phyloP scores from a whole-genome alignment of 192 early-diverging fungal genomes.

The Chytriomyces confervae region DNA sequence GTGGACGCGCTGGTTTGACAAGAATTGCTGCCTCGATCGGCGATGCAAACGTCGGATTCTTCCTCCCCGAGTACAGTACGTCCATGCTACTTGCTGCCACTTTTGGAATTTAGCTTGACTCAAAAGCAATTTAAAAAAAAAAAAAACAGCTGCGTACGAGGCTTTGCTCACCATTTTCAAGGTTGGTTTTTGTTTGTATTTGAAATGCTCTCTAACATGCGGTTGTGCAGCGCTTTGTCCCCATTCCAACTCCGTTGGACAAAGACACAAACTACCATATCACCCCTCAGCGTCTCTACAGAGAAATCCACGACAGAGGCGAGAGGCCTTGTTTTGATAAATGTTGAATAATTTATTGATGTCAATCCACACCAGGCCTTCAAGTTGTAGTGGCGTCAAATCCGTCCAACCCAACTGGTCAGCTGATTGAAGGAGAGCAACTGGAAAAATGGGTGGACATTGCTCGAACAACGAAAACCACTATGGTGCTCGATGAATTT shows the following conservation, averaged over 20 bases:
- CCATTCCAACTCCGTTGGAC: constrained; percentile 59
- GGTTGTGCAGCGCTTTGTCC: constrained; percentile 51
- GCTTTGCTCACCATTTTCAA: constrained; percentile 29
- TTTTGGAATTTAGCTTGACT: background rate
- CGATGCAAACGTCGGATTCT: constrained; percentile 61
- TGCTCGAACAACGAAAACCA: constrained; percentile 49
- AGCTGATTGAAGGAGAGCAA: constrained; percentile 53
- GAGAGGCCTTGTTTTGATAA: background rate
- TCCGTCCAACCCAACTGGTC: constrained; percentile 62
- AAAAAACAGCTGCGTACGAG: constrained; percentile 46
- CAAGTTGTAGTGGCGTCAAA: constrained; percentile 58
- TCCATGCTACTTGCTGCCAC: background rate
- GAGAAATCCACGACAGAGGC: constrained; percentile 51
- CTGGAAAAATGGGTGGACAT: constrained; percentile 47
- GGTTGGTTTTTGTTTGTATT: background rate
- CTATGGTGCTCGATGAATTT: constrained; percentile 62
- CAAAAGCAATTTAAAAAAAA: constrained; percentile 15
- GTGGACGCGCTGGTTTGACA: constrained; percentile 62
- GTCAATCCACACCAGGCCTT: constrained; percentile 32
- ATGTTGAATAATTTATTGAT: no score
- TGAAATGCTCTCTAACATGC: constrained; percentile 50
- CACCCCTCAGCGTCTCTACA: constrained; percentile 46
- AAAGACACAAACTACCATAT: constrained; percentile 54
- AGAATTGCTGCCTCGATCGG: constrained; percentile 57
- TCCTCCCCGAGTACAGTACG: constrained; percentile 55